phyloP scores from a whole-genome alignment of 2,329 filamentous ascomycete species.

The Pseudogymnoascus sp. region DNA sequence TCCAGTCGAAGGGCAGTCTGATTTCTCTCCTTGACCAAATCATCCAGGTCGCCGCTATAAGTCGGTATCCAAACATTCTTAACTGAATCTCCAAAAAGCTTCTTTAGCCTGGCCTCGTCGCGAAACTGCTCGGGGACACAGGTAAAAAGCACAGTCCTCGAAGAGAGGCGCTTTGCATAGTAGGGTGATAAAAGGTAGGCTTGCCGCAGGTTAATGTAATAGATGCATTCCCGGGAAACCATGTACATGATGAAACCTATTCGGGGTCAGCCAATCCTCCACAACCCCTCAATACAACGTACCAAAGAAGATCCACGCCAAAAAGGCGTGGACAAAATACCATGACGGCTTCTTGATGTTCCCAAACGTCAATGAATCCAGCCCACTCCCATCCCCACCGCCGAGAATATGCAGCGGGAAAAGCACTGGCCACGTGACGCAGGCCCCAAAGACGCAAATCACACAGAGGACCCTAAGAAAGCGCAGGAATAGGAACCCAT shows the following conservation, averaged over 20 bases:
- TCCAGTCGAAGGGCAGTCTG: conserved; percentile 54
- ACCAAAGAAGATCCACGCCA: conserved; percentile 56
- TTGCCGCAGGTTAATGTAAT: conserved; percentile 61
- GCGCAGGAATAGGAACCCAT: conserved; percentile 58
- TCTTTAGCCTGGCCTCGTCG: conserved; percentile 47
- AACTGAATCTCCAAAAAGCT: conserved; percentile 53
- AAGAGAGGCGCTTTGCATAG: conserved; percentile 57
- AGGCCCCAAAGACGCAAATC: conserved; percentile 53
- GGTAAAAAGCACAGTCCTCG: conserved; percentile 59
- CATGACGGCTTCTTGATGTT: conserved; percentile 46
- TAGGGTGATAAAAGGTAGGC: conserved; percentile 60
- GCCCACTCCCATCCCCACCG: conserved; percentile 42
- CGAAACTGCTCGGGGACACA: conserved; percentile 55
- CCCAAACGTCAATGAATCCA: conserved; percentile 53
- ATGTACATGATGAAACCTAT: conserved; percentile 55
- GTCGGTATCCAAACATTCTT: conserved; percentile 58
- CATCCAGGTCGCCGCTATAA: conserved; percentile 50
- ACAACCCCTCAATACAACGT: neutral
- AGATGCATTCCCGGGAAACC: conserved; percentile 58
- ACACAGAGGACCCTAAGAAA: conserved; percentile 55
- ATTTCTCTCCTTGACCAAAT: conserved; percentile 53
- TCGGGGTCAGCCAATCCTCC: neutral
- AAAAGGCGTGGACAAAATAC: conserved; percentile 52
- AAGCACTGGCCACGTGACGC: conserved; percentile 56
- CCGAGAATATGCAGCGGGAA: conserved; percentile 59